Base-by-base conservation (phyloP, 2,329 filamentous ascomycete species). In the Aureobasidium sp. region DNA sequence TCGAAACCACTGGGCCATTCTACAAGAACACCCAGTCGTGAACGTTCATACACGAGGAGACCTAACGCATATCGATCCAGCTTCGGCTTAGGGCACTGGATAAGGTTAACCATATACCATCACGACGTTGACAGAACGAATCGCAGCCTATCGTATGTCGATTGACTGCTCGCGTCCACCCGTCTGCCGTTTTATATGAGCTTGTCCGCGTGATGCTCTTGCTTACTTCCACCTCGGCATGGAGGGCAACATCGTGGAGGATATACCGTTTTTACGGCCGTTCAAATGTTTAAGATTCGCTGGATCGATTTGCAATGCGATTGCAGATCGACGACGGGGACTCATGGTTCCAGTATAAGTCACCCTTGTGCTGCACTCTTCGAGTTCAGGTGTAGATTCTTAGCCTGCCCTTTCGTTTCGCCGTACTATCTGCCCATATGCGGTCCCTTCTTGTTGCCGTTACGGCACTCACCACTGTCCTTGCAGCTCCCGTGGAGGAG, bases 401-500 rank as follows among this genome's bases (percentile, higher is more conserved):
- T 6, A 37, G 5, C 7, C 4, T 16, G 14, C 7, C 14, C 21
- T 11, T 7, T 32, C 36, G 13, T 45, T 16, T n/a, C 41, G 2
- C 10, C 13, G 5, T 37, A 30, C 5, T 2, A 36, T 30, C 27
- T n/a, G 25, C 42, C 25, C 25, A 34, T 25, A 64, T 64, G 63
- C 36, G 54, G n/a, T 50, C 27, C 30, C 21, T 53, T 27, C 16
- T 61, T 13, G 34, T 37, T 57, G 30, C 50, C 49, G 30, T 63
- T 14, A 36, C 50, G 16, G 63, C 63, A 32, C 7, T 63, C 25
- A 60, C 63, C n/a, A 34, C 58, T 58, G 62, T 42, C 36, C 25
- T 57, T 10, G 63, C 63, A 34, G 58, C 50, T 8, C 63, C 63
- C 14, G 29, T 61, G 3, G 54, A 61, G 13, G 61, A 62, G 48